phyloP scores from a whole-genome alignment of 1,284 basidiomycete genomes.

The Bjerkandera adusta region DNA sequence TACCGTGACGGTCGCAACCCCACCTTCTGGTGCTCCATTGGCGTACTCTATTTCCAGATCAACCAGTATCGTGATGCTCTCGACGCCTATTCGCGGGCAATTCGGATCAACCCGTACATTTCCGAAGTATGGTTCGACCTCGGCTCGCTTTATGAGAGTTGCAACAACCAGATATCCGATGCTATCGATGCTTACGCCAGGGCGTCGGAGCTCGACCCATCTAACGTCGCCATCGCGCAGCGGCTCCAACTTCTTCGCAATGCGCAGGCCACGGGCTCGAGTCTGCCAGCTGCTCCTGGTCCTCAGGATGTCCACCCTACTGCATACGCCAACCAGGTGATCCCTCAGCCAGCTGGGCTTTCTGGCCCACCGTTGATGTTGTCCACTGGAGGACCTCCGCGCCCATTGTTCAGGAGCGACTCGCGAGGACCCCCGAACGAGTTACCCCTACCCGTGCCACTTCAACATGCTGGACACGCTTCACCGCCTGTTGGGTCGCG shows the following conservation, averaged over 20 bases:
- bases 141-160: slow-evolving; percentile 95
- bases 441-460: slow-evolving; percentile 60
- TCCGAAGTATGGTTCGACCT: slow-evolving; percentile 99
- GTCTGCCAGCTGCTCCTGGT: slow-evolving; percentile 79
- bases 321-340: slow-evolving; percentile 78
- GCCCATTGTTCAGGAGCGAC: slow-evolving; percentile 62
- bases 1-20: slow-evolving; percentile 98
- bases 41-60: slow-evolving; percentile 99
- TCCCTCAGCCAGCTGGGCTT: slow-evolving; percentile 59
- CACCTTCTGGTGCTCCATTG: slow-evolving; percentile 99
- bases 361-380: slow-evolving; percentile 61
- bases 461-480: slow-evolving; percentile 42
- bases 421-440: slow-evolving; percentile 55
- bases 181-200: slow-evolving; percentile 98
- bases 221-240: slow-evolving; percentile 76
- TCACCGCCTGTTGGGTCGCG: slow-evolving; percentile 56
- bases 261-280: slow-evolving; percentile 78
- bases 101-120: slow-evolving; percentile 98
- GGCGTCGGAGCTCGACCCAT: slow-evolving; percentile 86
- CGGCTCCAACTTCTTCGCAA: slow-evolving; percentile 77
- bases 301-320: slow-evolving; percentile 96
- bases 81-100: slow-evolving; percentile 97
- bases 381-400: slow-evolving; percentile 41
- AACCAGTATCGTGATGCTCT: slow-evolving; percentile 98
- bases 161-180: slow-evolving; percentile 98